Base-by-base conservation (phyloP, 2,329 filamentous ascomycete genomes). In the Xylariaceae sp. region DNA sequence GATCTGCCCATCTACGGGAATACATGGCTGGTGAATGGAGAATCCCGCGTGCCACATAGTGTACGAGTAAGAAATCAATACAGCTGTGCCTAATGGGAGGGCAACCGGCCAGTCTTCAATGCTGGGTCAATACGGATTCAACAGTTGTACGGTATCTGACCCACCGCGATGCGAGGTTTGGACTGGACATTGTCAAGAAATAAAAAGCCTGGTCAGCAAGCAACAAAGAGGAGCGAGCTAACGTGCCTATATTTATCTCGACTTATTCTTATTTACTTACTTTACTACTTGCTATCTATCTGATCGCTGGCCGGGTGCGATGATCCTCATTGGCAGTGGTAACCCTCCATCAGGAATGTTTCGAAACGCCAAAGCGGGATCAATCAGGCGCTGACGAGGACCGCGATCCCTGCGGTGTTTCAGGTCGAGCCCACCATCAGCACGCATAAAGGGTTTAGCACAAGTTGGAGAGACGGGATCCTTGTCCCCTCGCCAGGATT, bases 321-420 rank as follows among this genome's bases (percentile, higher is more conserved):
- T 13, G 15, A 6, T 11, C 23, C 45, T 64, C 47, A 64, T 64
- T 64, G 62, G 62, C 52, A 45, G 60, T 17, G 23, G 53, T 53
- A 60, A 59, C 58, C 60, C 57, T 57, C 62, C 62, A 54, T 59
- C 56, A 56, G 62, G 53, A 64, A 60, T 69, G 68, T 69, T 70
- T 70, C 69, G 69, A 70, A 70, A 70, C 69, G 64, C 67, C 65
- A 62, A 63, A 66, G 62, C 64, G 66, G 57, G 53, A 60, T 61
- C 57, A 42, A 59, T 59, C 48, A 57, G 47, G 50, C 49, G 55
- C 55, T 64, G 57, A 65, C 57, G 59, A 56, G 61, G 56, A 55
- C 52, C 65, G 63, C 64, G 68, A 65, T 64, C 66, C 64, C 63
- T 59, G 60, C 17, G 57, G 59, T 63, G 69, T 70, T 70, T 70